A percentile compares a stretch with the other conserved stretches of the same genome.
These are phyloP conservation scores for Pichia sp. DNA, from an alignment of 1,139 yeast species.

Conservation along the genomic window DNA sequence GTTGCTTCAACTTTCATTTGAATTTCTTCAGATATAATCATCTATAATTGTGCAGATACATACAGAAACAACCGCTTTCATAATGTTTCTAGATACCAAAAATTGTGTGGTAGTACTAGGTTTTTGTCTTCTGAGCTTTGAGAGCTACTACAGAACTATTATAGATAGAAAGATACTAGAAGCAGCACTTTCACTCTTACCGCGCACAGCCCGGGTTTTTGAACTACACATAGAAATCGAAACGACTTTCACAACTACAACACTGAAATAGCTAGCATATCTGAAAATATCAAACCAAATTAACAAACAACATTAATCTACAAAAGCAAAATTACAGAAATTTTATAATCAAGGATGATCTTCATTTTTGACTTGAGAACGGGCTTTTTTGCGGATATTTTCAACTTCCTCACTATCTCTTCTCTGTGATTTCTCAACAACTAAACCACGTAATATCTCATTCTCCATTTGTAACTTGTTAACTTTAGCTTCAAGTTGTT, in stretches of 20 bases:
- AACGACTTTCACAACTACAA: no score
- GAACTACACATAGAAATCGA: no score
- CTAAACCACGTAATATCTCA: conserved; percentile 63
- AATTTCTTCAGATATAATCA: neutral
- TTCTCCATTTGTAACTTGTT: conserved; percentile 58
- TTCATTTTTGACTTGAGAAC: conserved; percentile 9
- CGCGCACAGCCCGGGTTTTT: no score
- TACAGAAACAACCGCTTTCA: conserved; percentile 42
- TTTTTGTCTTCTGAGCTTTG: no score
- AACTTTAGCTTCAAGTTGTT: conserved; percentile 52
- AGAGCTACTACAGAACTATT: no score
- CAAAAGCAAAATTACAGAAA: neutral
- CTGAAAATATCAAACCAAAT: no score
- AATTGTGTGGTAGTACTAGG: no score
- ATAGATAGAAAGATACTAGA: no score
- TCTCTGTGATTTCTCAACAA: conserved; percentile 47
- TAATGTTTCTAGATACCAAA: conserved; percentile 13
- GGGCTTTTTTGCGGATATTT: conserved; percentile 27
- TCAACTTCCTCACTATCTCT: conserved; percentile 30
- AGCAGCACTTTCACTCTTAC: no score
- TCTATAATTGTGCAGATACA: no score
- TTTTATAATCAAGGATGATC: neutral
- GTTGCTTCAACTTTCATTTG: neutral
- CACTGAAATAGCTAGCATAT: no score
- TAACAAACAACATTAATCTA: no score